Evolutionary conservation across 495 filamentous ascomycete species (phyloP), one percentile per base, ranked within the genome.

Genomic region (Astrothelium subdiscretum): DNA sequence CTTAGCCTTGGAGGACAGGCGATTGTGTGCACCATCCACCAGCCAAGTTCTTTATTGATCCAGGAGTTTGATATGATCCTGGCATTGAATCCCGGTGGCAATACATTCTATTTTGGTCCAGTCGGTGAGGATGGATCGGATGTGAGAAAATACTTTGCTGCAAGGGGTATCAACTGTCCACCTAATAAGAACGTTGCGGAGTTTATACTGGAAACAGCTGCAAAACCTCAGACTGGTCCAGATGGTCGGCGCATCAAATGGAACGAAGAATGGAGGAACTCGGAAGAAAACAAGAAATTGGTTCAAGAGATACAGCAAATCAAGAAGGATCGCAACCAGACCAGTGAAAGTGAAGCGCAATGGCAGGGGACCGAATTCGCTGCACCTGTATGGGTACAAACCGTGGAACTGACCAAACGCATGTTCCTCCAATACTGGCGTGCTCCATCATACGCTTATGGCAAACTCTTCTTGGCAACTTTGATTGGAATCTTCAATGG

Each of bases 1-100:
- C 79, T 96, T 2, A 82, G 87, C 26, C 79, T 83, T 24, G 86
- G 86, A 20, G 88, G 89, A 5, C 85, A 91, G 64, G 85, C 85
- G 0, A 87, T 88, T 62, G 78, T 90, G 40, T 92, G 89, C 74
- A 95, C 90, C 0, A 92, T 95, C 63, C 90, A 95, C 66, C 89
- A 90, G 71, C 85, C 86, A 8, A 85, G 81, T 0, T 84, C 83
- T 10, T 79, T 87, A 65, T 77, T 91, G 0, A 81, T 90, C 68
- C 83, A 89, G 67, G 80, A 88, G 69, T 91, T 91, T 73, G 88
- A 91, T 71, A 85, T 85, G 78, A 82, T 91, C 38, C 78, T 89
- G 11, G 84, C 85, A 15, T 73, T 91, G 60, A 85, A 87, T 59
- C 82, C 82, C 15, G 85, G 85, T 24, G 88, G 87, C 11, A 83